phyloP scores from a whole-genome alignment of 148 eudicot genomes.

The Vaccinium vitisidaea region DNA sequence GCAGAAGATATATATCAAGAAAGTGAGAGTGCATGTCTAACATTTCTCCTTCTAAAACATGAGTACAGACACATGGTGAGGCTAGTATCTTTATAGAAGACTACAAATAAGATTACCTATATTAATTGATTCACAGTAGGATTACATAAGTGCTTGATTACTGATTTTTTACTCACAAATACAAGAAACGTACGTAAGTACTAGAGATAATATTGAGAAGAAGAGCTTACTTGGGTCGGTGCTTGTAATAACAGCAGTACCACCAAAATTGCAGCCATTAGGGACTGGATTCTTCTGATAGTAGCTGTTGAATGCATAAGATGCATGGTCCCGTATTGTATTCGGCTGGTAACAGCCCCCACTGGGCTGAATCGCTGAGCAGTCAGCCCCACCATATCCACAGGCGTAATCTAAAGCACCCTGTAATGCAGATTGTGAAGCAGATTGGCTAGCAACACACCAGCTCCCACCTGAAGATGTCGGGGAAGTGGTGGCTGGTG shows the following conservation, averaged over 20 bases:
- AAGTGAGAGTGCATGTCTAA: neutral
- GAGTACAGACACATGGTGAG: neutral
- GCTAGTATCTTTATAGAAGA: neutral
- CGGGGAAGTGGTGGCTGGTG: conserved; percentile 22
- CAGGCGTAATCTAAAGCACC: conserved; percentile 36
- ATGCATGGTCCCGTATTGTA: conserved; percentile 23
- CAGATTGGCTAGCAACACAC: conserved; percentile 37
- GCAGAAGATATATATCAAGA: neutral
- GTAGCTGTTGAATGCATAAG: conserved; percentile 32
- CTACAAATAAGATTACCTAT: neutral
- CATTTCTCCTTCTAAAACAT: neutral
- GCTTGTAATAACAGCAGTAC: conserved; percentile 51
- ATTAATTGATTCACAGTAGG: neutral
- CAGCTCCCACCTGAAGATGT: conserved; percentile 47
- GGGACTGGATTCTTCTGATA: conserved; percentile 36
- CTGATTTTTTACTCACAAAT: no score
- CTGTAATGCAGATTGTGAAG: conserved; percentile 26
- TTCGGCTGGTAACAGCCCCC: conserved; percentile 28
- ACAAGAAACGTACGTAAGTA: no score
- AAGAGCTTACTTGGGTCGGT: conserved; percentile 87
- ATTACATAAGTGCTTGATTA: neutral
- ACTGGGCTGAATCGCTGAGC: conserved; percentile 24
- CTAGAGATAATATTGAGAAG: neutral
- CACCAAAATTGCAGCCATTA: conserved; percentile 35
- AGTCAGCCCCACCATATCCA: conserved; percentile 27